These are phyloP conservation scores for Parastagonospora nodorum DNA, from an alignment of 2,329 filamentous ascomycete species.

Conservation along the genomic window DNA sequence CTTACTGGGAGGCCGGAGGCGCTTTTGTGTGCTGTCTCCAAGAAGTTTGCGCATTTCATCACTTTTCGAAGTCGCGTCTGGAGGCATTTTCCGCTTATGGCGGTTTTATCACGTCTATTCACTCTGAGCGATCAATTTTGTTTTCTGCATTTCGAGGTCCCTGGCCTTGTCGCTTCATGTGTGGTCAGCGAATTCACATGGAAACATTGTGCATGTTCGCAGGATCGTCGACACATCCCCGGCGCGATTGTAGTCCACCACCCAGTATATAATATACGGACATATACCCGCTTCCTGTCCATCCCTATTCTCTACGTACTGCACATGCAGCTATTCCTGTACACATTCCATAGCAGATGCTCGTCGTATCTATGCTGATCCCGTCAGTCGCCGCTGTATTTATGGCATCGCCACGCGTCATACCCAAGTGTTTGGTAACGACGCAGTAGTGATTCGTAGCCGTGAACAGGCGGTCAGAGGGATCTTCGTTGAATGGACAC, in stretches of 20 bases:
- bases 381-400: slow-evolving; percentile 9
- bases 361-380: not conserved
- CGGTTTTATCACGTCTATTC: too few relatives aligned
- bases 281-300: slow-evolving; percentile 17
- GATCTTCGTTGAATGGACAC: slow-evolving; percentile 3
- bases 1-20: not conserved
- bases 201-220: not conserved
- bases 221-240: not conserved
- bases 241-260: slow-evolving; percentile 1
- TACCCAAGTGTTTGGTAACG: slow-evolving; percentile 9
- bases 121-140: too few relatives aligned
- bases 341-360: too few relatives aligned
- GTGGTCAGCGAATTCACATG: slow-evolving; percentile 7
- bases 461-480: slow-evolving; percentile 7
- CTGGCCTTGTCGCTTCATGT: not conserved
- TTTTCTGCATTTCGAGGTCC: too few relatives aligned
- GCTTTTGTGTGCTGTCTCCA: not conserved
- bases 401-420: slow-evolving; percentile 24
- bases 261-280: slow-evolving; percentile 28
- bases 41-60: not conserved
- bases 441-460: slow-evolving; percentile 3
- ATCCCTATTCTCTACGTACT: not conserved
- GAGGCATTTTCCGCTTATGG: not conserved
- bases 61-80: not conserved
- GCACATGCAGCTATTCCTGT: not conserved